A percentile compares a stretch with the other conserved stretches of the same genome.
Evolutionary conservation across 257 asterid species (phyloP).

Genomic region (Jacaranda mimosifolia): DNA sequence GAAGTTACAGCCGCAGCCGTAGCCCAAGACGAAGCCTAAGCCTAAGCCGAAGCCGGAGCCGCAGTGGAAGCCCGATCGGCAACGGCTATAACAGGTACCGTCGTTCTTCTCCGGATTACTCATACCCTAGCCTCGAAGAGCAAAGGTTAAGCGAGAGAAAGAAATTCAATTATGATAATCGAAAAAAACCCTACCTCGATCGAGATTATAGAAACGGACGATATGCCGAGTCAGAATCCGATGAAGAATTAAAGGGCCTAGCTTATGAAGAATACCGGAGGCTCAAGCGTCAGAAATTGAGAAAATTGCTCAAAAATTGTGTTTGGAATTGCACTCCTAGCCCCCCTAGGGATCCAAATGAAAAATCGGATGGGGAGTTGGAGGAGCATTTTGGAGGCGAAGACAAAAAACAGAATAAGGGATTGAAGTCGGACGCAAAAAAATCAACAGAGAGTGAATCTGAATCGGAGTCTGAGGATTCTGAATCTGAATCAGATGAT

Average conservation of each 20-base stretch:
- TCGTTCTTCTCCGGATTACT: constrained; percentile 76
- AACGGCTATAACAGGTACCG: constrained; percentile 59
- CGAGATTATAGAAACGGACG: constrained; percentile 65
- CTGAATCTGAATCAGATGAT: constrained; percentile 67
- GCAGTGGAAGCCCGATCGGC: constrained; percentile 58
- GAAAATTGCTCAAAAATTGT: constrained; percentile 59
- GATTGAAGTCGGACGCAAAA: constrained; percentile 37
- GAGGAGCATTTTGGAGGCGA: constrained; percentile 54
- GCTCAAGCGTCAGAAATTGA: constrained; percentile 82
- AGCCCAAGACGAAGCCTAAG: constrained; percentile 38
- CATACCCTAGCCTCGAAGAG: constrained; percentile 56
- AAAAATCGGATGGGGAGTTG: constrained; percentile 54
- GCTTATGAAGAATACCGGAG: constrained; percentile 80
- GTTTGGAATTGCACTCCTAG: constrained; percentile 93
- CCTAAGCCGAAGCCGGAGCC: constrained; percentile 45
- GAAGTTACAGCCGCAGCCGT: constrained; percentile 49
- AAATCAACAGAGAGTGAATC: constrained; percentile 43
- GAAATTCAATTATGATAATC: constrained; percentile 37
- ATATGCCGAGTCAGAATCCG: constrained; percentile 65
- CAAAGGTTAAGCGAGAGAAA: constrained; percentile 39
- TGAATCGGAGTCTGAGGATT: constrained; percentile 47
- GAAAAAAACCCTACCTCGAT: constrained; percentile 61
- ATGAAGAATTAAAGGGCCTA: constrained; percentile 81
- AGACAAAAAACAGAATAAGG: constrained; percentile 46
- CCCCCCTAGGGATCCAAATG: constrained; percentile 81